Evolutionary conservation across 2,329 filamentous ascomycete genomes (phyloP).

Genomic region (Aspergillus sp.): DNA sequence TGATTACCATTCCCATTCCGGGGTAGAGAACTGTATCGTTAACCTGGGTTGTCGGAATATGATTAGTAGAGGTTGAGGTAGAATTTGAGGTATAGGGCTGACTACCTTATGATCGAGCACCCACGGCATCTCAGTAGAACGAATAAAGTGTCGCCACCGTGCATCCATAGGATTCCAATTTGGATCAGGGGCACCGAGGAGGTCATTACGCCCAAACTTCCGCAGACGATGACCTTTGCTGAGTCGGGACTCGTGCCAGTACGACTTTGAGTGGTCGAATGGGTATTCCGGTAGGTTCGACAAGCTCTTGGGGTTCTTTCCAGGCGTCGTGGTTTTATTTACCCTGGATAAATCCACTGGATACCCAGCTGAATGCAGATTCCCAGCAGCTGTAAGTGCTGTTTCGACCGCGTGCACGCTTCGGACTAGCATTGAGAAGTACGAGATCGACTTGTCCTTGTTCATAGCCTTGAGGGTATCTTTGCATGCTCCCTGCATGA

Average conservation of each 20-base stretch:
- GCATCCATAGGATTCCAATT: constrained; percentile 23
- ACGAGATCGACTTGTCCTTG: background rate
- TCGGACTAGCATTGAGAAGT: background rate
- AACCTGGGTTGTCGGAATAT: background rate
- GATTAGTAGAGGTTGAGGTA: background rate
- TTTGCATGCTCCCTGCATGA: background rate
- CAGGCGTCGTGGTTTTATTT: background rate
- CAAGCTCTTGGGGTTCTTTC: background rate
- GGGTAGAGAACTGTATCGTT: background rate
- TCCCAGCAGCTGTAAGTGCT: background rate
- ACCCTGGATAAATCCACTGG: background rate
- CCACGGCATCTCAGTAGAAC: background rate
- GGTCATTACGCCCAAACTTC: constrained; percentile 5
- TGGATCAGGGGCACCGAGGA: constrained; percentile 17
- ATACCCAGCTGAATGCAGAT: background rate
- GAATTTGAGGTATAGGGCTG: background rate
- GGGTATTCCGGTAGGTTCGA: constrained; percentile 35
- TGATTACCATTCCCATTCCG: background rate
- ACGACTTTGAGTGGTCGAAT: constrained; percentile 38
- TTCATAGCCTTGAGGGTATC: background rate
- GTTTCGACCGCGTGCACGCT: background rate
- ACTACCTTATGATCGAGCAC: background rate
- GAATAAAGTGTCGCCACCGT: constrained; percentile 46
- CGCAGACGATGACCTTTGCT: constrained; percentile 21
- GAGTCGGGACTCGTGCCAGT: constrained; percentile 36